Percentiles rank a stretch among this genome's conserved stretches.
Evolutionary conservation across 345 rosid genomes (phyloP).

Genomic region (Combretum micranthum): DNA sequence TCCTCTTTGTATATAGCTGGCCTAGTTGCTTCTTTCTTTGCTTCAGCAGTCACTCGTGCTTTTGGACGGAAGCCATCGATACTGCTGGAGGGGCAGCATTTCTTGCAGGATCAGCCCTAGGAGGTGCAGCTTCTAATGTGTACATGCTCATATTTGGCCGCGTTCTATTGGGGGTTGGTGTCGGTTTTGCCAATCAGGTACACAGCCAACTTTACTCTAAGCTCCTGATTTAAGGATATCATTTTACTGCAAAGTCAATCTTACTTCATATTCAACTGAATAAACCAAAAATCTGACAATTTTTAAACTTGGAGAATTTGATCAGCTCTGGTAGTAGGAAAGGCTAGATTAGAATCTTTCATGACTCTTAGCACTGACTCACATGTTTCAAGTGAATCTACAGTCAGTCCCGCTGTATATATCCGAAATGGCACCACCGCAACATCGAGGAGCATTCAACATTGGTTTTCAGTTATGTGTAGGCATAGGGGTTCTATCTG

Average conservation of each 20-base stretch:
- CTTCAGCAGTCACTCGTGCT: conserved; percentile 8
- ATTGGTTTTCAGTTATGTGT: conserved; percentile 27
- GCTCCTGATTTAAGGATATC: too few species aligned
- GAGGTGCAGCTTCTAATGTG: conserved; percentile 11
- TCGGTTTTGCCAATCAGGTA: conserved; percentile 11
- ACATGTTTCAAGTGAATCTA: too few species aligned
- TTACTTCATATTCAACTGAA: too few species aligned
- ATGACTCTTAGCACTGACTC: too few species aligned
- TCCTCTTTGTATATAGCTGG: conserved; percentile 28
- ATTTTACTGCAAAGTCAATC: too few species aligned
- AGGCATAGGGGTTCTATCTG: conserved; percentile 24
- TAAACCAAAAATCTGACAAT: too few species aligned
- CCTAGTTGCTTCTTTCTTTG: conserved; percentile 19
- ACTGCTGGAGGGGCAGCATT: conserved; percentile 6
- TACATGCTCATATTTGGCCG: conserved; percentile 13
- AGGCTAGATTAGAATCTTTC: too few species aligned
- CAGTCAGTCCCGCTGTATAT: conserved; percentile 40
- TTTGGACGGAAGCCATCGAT: conserved; percentile 11
- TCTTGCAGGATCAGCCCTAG: conserved; percentile 10
- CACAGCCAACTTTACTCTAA: too few species aligned
- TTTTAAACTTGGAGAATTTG: too few species aligned
- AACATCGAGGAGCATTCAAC: conserved; percentile 31
- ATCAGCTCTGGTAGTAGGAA: too few species aligned
- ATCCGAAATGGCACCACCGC: conserved; percentile 44
- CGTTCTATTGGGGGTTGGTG: conserved; percentile 9